phyloP scores from a whole-genome alignment of 2,329 filamentous ascomycete species.

The Pseudopyrenochaeta lycopersici region DNA sequence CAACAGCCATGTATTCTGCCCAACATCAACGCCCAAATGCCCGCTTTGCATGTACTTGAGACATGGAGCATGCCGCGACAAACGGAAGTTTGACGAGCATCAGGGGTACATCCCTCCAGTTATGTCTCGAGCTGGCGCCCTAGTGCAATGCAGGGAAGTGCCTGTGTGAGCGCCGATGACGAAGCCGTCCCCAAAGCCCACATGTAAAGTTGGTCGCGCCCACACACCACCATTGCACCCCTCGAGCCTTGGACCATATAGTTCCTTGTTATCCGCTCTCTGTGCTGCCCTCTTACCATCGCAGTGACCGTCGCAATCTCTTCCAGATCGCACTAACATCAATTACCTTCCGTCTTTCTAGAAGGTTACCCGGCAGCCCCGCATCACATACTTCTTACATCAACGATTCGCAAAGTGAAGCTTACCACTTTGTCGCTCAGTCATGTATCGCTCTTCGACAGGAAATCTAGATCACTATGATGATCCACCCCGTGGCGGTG shows the following conservation, averaged over 20 bases:
- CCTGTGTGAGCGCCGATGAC: constrained; percentile 36
- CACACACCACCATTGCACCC: constrained; percentile 21
- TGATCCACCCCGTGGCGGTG: constrained; percentile 39
- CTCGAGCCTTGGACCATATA: constrained; percentile 21
- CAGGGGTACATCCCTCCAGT: constrained; percentile 17
- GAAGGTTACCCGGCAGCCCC: constrained; percentile 25
- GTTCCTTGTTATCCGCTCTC: constrained; percentile 14
- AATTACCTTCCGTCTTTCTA: constrained; percentile 3
- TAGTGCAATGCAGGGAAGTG: constrained; percentile 16
- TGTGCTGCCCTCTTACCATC: constrained; percentile 5
- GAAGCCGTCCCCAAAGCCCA: constrained; percentile 25
- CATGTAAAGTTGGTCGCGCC: constrained; percentile 35
- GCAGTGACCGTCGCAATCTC: constrained; percentile 3
- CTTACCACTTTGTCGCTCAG: constrained; percentile 11
- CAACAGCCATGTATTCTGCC: constrained; percentile 10
- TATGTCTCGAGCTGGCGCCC: constrained; percentile 16
- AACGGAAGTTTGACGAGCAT: constrained; percentile 12
- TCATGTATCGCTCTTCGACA: constrained; percentile 52
- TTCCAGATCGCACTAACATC: background rate
- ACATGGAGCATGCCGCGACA: constrained; percentile 12
- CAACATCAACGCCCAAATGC: constrained; percentile 24
- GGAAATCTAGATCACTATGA: constrained; percentile 56
- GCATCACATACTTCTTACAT: constrained; percentile 25
- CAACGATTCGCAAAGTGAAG: constrained; percentile 10
- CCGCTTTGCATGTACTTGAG: constrained; percentile 4